Conservation (phyloP, 495 filamentous ascomycete genomes). For the Lichenothelia convexa region DNA sequence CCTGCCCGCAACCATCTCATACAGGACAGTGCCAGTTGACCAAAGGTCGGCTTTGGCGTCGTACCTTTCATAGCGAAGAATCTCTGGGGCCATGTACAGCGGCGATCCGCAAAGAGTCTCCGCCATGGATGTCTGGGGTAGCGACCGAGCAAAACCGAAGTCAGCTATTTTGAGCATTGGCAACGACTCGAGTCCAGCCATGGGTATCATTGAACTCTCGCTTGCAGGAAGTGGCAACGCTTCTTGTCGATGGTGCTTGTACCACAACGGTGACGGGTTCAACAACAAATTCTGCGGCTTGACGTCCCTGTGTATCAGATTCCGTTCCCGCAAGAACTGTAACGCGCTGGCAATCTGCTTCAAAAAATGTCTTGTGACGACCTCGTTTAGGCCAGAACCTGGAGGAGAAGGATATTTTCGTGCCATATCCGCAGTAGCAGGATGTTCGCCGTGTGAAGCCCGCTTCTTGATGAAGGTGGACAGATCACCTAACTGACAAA, state of each 20-base stretch:
- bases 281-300: slow-evolving; percentile 93
- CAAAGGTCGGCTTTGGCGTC: slow-evolving; percentile 93
- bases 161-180: slow-evolving; percentile 96
- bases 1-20: slow-evolving; percentile 81
- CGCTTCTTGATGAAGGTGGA: slow-evolving; percentile 90
- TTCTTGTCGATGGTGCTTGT: slow-evolving; percentile 28
- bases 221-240: slow-evolving; percentile 43
- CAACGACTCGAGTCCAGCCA: slow-evolving; percentile 64
- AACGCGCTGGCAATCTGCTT: slow-evolving; percentile 90
- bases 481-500: slow-evolving; percentile 84
- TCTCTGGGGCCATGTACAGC: slow-evolving; percentile 97
- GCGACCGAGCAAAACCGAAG: slow-evolving; percentile 85
- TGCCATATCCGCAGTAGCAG: slow-evolving; percentile 66
- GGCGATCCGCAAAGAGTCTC: slow-evolving; percentile 97
- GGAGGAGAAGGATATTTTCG: slow-evolving; percentile 73
- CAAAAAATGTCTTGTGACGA: slow-evolving; percentile 82
- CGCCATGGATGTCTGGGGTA: slow-evolving; percentile 75
- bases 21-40: slow-evolving; percentile 90
- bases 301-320: slow-evolving; percentile 90
- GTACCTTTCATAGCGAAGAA: slow-evolving; percentile 91
- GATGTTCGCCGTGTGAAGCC: slow-evolving; percentile 54
- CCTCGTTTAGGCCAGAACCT: slow-evolving; percentile 75
- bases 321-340: slow-evolving; percentile 63
- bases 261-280: slow-evolving; percentile 60
- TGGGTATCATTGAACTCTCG: slow-evolving; percentile 58